These are phyloP conservation scores for Plasmodium falciparum DNA, from an alignment of 169 alveolate species.

Conservation along the genomic window DNA sequence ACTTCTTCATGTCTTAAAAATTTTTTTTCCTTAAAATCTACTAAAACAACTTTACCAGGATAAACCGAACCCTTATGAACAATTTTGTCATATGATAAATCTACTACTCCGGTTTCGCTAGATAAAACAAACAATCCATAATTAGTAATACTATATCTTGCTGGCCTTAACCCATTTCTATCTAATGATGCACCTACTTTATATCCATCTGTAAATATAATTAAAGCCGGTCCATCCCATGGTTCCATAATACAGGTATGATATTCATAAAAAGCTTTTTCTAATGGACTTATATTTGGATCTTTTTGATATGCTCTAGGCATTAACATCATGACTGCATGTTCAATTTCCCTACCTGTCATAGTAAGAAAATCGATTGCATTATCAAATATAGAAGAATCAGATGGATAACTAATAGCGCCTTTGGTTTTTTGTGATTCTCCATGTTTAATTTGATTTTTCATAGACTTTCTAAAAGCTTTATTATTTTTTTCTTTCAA, in stretches of 20 bases:
- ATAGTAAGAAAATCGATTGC: conserved; percentile 71
- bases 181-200: conserved; percentile 86
- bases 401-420: conserved; percentile 70
- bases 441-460: conserved; percentile 28
- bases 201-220: conserved; percentile 85
- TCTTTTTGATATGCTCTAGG: conserved; percentile 79
- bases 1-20: conserved; percentile 74
- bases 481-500: conserved; percentile 14
- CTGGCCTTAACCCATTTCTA: conserved; percentile 86
- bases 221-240: conserved; percentile 88
- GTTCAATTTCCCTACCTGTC: conserved; percentile 76
- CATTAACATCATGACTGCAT: conserved; percentile 76
- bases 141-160: conserved; percentile 79
- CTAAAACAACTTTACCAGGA: conserved; percentile 83
- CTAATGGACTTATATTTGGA: conserved; percentile 69
- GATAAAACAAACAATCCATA: conserved; percentile 81
- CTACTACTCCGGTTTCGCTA: conserved; percentile 86
- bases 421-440: conserved; percentile 71
- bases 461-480: conserved; percentile 27
- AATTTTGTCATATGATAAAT: conserved; percentile 71
- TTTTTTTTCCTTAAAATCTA: conserved; percentile 79
- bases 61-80: conserved; percentile 82
- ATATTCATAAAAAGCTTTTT: conserved; percentile 78
- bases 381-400: conserved; percentile 71
- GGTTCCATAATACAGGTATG: conserved; percentile 87